These are phyloP conservation scores for Helminthosporium solani DNA, from an alignment of 2,329 filamentous ascomycete genomes.

Conservation along the genomic window DNA sequence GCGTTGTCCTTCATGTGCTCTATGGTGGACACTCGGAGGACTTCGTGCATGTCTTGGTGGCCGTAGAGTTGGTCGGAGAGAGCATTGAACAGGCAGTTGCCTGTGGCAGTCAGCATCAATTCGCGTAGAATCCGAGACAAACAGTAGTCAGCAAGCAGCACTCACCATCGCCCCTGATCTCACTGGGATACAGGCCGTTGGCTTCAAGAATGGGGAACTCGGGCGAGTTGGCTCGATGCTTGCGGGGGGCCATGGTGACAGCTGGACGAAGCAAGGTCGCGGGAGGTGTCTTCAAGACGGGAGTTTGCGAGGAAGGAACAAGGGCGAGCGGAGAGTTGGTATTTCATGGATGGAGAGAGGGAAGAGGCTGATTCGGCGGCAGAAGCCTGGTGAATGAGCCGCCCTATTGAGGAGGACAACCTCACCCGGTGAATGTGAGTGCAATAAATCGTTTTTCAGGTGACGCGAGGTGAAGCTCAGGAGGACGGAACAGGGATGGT, in stretches of 20 bases:
- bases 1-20: constrained; percentile 62
- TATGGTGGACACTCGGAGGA: constrained; percentile 61
- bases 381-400: constrained; percentile 14
- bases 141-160: constrained; percentile 20
- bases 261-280: constrained; percentile 23
- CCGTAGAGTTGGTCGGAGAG: constrained; percentile 68
- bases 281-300: constrained; percentile 28
- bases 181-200: constrained; percentile 59
- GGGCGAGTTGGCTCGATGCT: constrained; percentile 29
- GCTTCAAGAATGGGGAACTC: constrained; percentile 59
- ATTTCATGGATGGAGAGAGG: constrained; percentile 25
- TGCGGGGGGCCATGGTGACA: constrained; percentile 35
- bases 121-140: constrained; percentile 3
- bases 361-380: neutral
- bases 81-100: constrained; percentile 70
- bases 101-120: constrained; percentile 44
- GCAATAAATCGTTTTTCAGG: constrained; percentile 23
- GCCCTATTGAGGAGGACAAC: constrained; percentile 27
- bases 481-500: constrained; percentile 7
- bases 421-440: constrained; percentile 24
- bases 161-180: constrained; percentile 65
- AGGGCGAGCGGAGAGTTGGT: constrained; percentile 20
- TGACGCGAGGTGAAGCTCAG: constrained; percentile 32
- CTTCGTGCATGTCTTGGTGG: constrained; percentile 56
- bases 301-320: constrained; percentile 19